Base-by-base conservation (phyloP, 352 stramenopile species). In the Phytophthora megakarya region DNA sequence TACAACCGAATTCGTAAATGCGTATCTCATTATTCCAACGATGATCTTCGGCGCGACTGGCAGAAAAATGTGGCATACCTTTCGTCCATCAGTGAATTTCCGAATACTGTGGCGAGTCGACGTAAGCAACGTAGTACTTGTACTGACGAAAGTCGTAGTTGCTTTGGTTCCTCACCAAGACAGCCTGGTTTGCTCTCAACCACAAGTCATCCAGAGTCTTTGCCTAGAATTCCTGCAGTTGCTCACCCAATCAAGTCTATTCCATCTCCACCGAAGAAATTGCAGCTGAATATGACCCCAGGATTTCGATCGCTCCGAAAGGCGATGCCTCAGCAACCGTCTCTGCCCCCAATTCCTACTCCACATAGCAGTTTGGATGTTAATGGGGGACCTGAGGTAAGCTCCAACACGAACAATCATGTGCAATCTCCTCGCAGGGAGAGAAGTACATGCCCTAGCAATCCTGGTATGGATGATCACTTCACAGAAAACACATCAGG, bases 11-110 rank as follows among this genome's bases (percentile, higher is more conserved):
- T 92, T 56, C 77, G 80, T 38, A 85, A 89, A 60, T 89, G 64
- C 39, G 56, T 63, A 2, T 69, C 82, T 1, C 79, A 91, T 58
- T 93, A 93, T 47, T 69, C 75, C 2, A 87, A 86, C 9, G 75
- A 86, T 37, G 54, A 80, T 10, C 50, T 93, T 13, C 67, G 63
- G 19, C 78, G 73, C 43, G 82, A 90, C 21, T 91, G 82, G 80
- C 62, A 80, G 18, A 84, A 89, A 49, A 92, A 89, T 62, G 50
- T 87, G 18, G 79, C 82, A 22, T 93, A 90, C 30, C 60, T 93
- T 26, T 73, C 78, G 18, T 88, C 84, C 9, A 92, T 92, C 44
- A 88, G 75, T 45, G 79, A 84, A 56, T 91, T 87, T 49, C 84
- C 78, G 0, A 35, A 87, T 13, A 45, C 73, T 0, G 50, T 58